phyloP scores from a whole-genome alignment of 495 filamentous ascomycete species.

The Oleoguttula mirabilis region DNA sequence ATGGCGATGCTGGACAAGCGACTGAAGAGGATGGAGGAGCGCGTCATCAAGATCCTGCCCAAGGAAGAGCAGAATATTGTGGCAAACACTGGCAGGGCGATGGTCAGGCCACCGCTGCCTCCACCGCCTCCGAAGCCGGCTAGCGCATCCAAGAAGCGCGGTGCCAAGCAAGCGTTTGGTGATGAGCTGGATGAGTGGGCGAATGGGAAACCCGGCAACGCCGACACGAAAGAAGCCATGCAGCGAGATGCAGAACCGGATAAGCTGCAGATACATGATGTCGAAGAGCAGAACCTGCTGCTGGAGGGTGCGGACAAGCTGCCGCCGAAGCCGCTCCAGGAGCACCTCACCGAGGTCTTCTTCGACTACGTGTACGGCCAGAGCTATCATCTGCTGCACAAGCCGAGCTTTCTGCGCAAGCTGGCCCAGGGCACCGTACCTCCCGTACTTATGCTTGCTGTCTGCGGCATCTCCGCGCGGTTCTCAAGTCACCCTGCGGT shows the following conservation, averaged over 20 bases:
- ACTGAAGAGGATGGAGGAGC: slow-evolving; percentile 76
- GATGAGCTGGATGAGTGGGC: slow-evolving; percentile 75
- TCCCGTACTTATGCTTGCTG: slow-evolving; percentile 77
- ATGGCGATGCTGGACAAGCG: slow-evolving; percentile 98
- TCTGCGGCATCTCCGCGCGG: slow-evolving; percentile 83
- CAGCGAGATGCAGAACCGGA: slow-evolving; percentile 12
- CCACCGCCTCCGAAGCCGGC: slow-evolving; percentile 41
- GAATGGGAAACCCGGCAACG: slow-evolving; percentile 32
- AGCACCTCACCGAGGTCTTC: slow-evolving; percentile 87
- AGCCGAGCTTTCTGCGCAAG: slow-evolving; percentile 86
- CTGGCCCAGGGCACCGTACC: slow-evolving; percentile 52
- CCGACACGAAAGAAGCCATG: slow-evolving; percentile 19
- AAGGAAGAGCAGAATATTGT: slow-evolving; percentile 59
- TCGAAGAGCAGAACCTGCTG: slow-evolving; percentile 58
- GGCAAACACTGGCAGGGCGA: slow-evolving; percentile 53
- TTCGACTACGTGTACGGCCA: slow-evolving; percentile 96
- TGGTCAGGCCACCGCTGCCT: slow-evolving; percentile 67
- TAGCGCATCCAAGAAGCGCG: slow-evolving; percentile 59
- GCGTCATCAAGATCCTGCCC: slow-evolving; percentile 90
- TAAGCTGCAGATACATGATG: slow-evolving; percentile 48
- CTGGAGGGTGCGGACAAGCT: slow-evolving; percentile 74
- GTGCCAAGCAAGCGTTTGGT: slow-evolving; percentile 79
- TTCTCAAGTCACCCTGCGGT: slow-evolving; percentile 93
- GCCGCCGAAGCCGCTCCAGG: slow-evolving; percentile 79
- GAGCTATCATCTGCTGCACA: slow-evolving; percentile 88